These are phyloP conservation scores for Dryadomyces quercus-mongolicae DNA, from an alignment of 2,329 filamentous ascomycete genomes.

Conservation along the genomic window DNA sequence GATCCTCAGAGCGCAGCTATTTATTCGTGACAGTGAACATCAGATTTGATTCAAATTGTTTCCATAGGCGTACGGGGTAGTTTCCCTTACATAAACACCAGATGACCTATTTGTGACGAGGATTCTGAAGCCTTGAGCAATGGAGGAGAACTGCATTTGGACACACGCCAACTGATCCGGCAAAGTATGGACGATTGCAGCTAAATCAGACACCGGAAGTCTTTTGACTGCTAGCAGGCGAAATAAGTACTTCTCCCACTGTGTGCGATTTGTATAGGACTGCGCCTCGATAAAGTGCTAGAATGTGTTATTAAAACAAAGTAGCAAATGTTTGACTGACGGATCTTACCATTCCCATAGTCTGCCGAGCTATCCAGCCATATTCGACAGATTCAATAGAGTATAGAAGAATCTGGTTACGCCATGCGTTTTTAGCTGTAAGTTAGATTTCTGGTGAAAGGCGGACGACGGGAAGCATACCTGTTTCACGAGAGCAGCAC, in stretches of 20 bases:
- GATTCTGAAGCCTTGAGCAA: background rate
- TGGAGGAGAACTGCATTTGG: background rate
- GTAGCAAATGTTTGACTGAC: background rate
- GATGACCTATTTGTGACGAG: background rate
- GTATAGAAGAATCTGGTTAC: background rate
- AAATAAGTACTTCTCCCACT: constrained; percentile 3
- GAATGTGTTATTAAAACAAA: background rate
- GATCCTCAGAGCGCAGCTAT: constrained; percentile 1
- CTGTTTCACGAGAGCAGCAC: constrained; percentile 4
- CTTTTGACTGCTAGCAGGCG: background rate
- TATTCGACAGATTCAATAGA: background rate
- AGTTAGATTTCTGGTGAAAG: background rate
- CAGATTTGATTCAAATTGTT: background rate
- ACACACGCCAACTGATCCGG: background rate
- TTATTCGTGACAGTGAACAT: background rate
- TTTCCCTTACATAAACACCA: background rate
- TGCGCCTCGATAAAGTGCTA: constrained; percentile 1
- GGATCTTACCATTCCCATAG: background rate
- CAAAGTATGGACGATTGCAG: background rate
- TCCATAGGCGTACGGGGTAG: too few relatives aligned
- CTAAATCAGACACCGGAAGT: background rate
- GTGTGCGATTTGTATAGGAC: background rate
- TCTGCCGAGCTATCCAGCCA: background rate
- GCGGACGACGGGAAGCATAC: background rate
- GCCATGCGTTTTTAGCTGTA: too few relatives aligned